A percentile compares a stretch with the other conserved stretches of the same genome.
Evolutionary conservation across 257 asterid genomes (phyloP).

Genomic region (Oldenlandia corymbosa): DNA sequence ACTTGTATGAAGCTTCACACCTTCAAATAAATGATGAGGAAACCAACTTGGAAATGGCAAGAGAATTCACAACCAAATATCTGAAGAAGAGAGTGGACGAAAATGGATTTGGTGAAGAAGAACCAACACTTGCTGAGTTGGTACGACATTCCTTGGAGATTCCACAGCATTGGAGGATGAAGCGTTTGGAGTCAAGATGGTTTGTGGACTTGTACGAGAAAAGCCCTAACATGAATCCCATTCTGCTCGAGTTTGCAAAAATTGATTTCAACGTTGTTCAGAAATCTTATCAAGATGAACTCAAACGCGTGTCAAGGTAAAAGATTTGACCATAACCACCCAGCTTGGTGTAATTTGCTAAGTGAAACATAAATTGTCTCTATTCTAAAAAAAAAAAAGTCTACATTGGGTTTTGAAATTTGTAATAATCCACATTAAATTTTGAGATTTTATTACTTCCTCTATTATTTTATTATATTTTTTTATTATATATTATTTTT

Average conservation of each 20-base stretch:
- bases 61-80: constrained; percentile 11
- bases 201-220: constrained; percentile 2
- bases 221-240: not conserved
- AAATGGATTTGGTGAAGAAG: not conserved
- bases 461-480: too few relatives aligned
- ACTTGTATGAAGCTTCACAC: constrained; percentile 22
- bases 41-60: not conserved
- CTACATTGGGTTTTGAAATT: too few relatives aligned
- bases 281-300: not conserved
- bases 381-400: too few relatives aligned
- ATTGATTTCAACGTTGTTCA: constrained; percentile 10
- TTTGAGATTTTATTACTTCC: too few relatives aligned
- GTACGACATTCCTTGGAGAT: constrained; percentile 12
- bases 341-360: too few relatives aligned
- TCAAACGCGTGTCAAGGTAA: not conserved
- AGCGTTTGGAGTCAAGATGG: constrained; percentile 6
- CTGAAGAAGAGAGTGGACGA: not conserved
- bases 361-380: too few relatives aligned
- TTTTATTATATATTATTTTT: too few relatives aligned
- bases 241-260: constrained; percentile 7
- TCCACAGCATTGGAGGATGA: constrained; percentile 9
- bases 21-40: not conserved
- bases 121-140: not conserved
- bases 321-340: too few relatives aligned
- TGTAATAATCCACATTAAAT: too few relatives aligned